These are phyloP conservation scores for Aphanoascus verrucosus DNA, from an alignment of 2,329 filamentous ascomycete genomes.

Conservation along the genomic window DNA sequence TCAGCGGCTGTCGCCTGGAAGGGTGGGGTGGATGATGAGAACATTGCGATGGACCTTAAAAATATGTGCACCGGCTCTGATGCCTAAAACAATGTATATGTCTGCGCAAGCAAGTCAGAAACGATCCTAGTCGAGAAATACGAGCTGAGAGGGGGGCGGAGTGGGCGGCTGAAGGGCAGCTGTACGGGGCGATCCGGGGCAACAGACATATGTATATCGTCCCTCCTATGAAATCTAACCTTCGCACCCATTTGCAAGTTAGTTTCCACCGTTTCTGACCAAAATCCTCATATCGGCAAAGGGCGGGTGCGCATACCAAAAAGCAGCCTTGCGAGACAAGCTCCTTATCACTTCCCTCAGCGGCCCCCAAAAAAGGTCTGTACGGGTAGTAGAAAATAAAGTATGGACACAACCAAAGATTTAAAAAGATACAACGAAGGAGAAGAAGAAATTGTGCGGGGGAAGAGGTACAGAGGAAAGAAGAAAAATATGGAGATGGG, in stretches of 20 bases:
- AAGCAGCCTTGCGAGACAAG: background rate
- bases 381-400: background rate
- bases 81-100: too few relatives aligned
- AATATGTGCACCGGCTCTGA: background rate
- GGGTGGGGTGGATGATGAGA: conserved; percentile 9
- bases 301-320: background rate
- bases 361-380: too few relatives aligned
- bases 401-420: background rate
- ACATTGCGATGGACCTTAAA: conserved; percentile 6
- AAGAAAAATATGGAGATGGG: background rate
- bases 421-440: background rate
- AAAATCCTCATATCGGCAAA: background rate
- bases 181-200: too few relatives aligned
- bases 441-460: background rate
- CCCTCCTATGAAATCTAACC: too few relatives aligned
- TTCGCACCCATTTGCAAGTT: too few relatives aligned
- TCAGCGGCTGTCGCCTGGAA: conserved; percentile 5
- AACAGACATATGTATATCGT: too few relatives aligned
- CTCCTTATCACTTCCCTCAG: background rate
- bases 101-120: too few relatives aligned
- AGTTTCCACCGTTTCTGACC: too few relatives aligned
- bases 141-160: too few relatives aligned
- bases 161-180: too few relatives aligned
- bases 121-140: too few relatives aligned
- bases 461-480: background rate